Evolutionary conservation across 345 rosid genomes (phyloP), one percentile per base, ranked within the genome.

Genomic region (Lepidium didymum): DNA sequence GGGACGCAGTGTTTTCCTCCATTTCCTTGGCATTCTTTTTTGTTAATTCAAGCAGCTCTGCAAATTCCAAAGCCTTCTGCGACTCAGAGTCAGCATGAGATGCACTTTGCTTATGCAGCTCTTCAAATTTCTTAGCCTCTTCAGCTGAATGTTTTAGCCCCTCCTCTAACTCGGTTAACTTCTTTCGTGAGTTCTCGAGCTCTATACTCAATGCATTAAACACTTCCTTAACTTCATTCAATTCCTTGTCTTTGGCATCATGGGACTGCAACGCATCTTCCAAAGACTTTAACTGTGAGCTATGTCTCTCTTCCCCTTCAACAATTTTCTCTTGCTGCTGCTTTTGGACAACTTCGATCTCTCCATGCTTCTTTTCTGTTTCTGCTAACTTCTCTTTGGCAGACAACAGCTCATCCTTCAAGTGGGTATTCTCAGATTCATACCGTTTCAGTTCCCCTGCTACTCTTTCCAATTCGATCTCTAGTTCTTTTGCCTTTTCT

Each of bases 121-220:
- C 96, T 80, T 94, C 95, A 45, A 81, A 91, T 78, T 82, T 90
- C 78, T 64, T 81, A 25, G 88, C 85, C 70, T 90, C 97, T 13
- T 64, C 79, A 4, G 65, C 76, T 16, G 98, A 84, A 69, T 46
- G 11, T n/a, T 71, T 80, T 57, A 93, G 79, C 75, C 84, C 88
- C 50, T 81, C 73, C 45, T 86, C 92, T 84, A 87, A 68, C 66
- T 87, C 89, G 40, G 70, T 74, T 82, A 83, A 75, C 78, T 79
- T 84, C 81, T 84, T 87, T 72, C 82, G 74, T 7, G 93, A 86
- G 69, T 45, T 83, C 68, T 83, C 89, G 23, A 86, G 81, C 63
- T 95, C 92, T 38, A 86, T 78, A 54, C 72, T 84, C 42, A 91
- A 73, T 43, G 82, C 75, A 70, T 85, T 83, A 66, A 85, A 87